These are phyloP conservation scores for Picea engelmannii DNA, from an alignment of 83 land plant species.

Conservation along the genomic window DNA sequence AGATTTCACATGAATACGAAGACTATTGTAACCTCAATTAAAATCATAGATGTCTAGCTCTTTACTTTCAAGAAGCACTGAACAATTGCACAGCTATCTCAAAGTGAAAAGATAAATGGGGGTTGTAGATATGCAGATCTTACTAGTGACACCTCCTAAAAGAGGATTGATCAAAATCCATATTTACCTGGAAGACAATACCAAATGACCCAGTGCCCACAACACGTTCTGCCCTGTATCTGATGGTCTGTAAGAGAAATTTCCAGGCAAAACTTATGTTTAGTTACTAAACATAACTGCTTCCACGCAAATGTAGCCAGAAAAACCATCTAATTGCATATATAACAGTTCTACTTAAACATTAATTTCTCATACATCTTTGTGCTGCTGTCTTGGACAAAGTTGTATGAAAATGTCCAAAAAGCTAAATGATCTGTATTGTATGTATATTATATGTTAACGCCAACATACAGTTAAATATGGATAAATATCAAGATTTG, in stretches of 20 bases:
- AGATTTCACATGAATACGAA: not conserved
- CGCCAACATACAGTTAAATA: not conserved
- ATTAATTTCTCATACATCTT: not conserved
- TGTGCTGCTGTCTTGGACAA: not conserved
- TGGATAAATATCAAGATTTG: not conserved
- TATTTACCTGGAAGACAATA: slow-evolving; percentile 63
- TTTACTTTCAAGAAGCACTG: not conserved
- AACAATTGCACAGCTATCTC: not conserved
- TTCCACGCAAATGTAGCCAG: slow-evolving; percentile 4
- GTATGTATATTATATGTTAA: not conserved
- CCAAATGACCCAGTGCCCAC: slow-evolving; percentile 84
- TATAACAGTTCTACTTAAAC: not conserved
- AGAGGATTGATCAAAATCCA: slow-evolving; percentile 1
- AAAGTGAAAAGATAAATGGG: slow-evolving; percentile 3
- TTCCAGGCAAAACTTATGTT: not conserved
- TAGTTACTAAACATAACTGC: not conserved
- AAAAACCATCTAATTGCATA: not conserved
- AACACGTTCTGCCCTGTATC: slow-evolving; percentile 74
- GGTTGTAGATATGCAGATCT: not conserved
- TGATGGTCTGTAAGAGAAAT: slow-evolving; percentile 42
- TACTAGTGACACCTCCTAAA: slow-evolving; percentile 3
- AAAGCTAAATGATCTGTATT: not conserved
- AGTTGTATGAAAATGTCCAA: not conserved
- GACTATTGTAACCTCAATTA: not conserved
- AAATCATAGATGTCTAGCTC: not conserved